Evolutionary conservation across 345 rosid genomes (phyloP).

Genomic region (Euphorbia peplus): DNA sequence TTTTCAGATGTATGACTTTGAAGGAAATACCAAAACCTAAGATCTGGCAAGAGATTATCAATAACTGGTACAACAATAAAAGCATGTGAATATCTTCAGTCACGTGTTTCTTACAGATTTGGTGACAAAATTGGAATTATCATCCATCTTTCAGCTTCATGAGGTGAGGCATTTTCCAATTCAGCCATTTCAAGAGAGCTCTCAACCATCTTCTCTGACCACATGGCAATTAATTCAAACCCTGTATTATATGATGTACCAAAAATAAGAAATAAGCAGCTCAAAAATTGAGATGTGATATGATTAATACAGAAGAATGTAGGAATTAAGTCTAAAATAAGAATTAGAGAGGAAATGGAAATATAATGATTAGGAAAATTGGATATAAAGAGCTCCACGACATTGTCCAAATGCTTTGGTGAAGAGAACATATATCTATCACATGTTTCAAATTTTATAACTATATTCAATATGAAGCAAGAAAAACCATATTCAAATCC

Average conservation of each 20-base stretch:
- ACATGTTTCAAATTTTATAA: not conserved
- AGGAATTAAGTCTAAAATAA: no score
- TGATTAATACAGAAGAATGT: no score
- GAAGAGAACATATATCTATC: no score
- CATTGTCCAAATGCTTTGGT: no score
- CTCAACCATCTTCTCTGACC: constrained; percentile 73
- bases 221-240: constrained; percentile 59
- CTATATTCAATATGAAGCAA: not conserved
- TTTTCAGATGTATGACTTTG: constrained; percentile 16
- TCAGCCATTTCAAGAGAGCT: constrained; percentile 94
- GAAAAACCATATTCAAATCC: not conserved
- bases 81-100: not conserved
- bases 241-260: constrained; percentile 49
- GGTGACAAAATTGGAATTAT: constrained; percentile 58
- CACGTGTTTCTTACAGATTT: constrained; percentile 52
- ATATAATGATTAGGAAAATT: no score
- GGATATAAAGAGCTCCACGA: no score
- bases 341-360: no score
- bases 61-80: not conserved
- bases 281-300: not conserved
- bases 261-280: constrained; percentile 10
- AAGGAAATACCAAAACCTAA: constrained; percentile 7
- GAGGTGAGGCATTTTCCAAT: constrained; percentile 84
- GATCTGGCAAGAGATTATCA: not conserved
- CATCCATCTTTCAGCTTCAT: constrained; percentile 87